Evolutionary conservation across 345 rosid genomes (phyloP), one percentile per base, ranked within the genome.

Genomic region (Populus alba): DNA sequence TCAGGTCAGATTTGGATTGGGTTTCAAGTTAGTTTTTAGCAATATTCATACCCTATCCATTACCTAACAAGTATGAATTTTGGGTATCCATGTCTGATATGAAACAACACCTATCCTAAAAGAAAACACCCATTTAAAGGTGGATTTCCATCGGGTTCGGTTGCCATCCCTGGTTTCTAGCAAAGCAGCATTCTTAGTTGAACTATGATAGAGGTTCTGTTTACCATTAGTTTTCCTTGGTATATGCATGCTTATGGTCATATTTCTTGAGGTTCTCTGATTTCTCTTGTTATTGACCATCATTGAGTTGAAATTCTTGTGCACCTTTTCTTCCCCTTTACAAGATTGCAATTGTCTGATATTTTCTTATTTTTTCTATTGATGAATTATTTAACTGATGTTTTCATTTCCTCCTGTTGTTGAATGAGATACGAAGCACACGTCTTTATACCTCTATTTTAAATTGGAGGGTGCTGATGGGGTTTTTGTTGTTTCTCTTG

Each of bases 391-490:
- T 66, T 66, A 15, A 66, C 20, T 13, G 33, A 59, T 23, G 10
- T 63, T 73, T 68, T 29, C 17, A 7, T 41, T 57, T 62, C 7
- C 57, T 13, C 27, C 39, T 51, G 13, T 13, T 23, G 27, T 33
- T 38, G 18, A 68, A 66, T 23, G 20, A 78, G 63, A 53, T 74
- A 39, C 20, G 22, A 49, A 25, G 37, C 66, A 62, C 22, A 61
- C 18, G 55, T 35, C 38, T n/a, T 67, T 61, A 38, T 23, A 35
- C 43, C n/a, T 20, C 43, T 49, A 20, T 37, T 53, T n/a, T 25
- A 27, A 78, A 57, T 57, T 27, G 69, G 75, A 68, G 70, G 59
- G 27, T 59, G 43, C 33, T 81, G 69, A 77, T 43, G 39, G 53
- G 59, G 17, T 61, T 75, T 33, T 35, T 25, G 62, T 31, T 63